Conservation (phyloP, 228 moss, liverwort and hornwort genomes). For the Sphagnum fallax region DNA sequence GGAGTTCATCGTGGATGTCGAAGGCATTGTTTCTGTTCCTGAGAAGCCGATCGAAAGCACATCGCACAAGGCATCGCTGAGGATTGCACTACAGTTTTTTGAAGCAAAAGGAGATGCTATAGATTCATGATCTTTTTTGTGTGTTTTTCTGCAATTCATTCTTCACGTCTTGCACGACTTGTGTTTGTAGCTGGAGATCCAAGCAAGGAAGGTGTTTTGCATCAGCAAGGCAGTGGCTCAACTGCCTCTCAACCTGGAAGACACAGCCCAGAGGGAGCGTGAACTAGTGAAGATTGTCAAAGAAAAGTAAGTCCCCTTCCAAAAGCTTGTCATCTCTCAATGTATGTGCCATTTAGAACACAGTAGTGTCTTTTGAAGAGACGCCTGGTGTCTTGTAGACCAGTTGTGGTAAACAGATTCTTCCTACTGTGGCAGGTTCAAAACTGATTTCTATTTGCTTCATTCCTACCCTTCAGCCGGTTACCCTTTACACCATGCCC, state of each 20-base stretch:
- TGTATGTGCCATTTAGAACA: no score
- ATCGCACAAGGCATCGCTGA: constrained; percentile 33
- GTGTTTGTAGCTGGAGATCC: constrained; percentile 67
- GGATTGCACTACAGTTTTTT: no score
- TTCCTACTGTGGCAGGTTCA: constrained; percentile 28
- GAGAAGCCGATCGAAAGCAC: constrained; percentile 40
- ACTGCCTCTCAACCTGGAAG: constrained; percentile 83
- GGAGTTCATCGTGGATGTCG: constrained; percentile 84
- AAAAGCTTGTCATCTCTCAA: neutral
- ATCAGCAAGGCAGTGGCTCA: constrained; percentile 63
- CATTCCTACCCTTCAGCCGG: constrained; percentile 75
- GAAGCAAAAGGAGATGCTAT: no score
- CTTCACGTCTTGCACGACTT: constrained; percentile 76
- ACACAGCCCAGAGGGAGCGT: constrained; percentile 76
- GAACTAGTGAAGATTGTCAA: constrained; percentile 82
- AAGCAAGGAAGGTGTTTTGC: constrained; percentile 63
- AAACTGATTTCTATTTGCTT: constrained; percentile 79
- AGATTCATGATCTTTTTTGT: constrained; percentile 43
- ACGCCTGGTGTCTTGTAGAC: no score
- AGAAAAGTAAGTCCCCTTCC: constrained; percentile 51
- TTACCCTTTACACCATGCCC: constrained; percentile 91
- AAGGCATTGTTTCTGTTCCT: constrained; percentile 64
- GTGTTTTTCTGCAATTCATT: constrained; percentile 13
- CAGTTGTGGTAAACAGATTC: no score
- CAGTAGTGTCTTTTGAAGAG: no score